A percentile compares a stretch with the other conserved stretches of the same genome.
phyloP scores from a whole-genome alignment of 345 rosid species.

The Brassica carinata region DNA sequence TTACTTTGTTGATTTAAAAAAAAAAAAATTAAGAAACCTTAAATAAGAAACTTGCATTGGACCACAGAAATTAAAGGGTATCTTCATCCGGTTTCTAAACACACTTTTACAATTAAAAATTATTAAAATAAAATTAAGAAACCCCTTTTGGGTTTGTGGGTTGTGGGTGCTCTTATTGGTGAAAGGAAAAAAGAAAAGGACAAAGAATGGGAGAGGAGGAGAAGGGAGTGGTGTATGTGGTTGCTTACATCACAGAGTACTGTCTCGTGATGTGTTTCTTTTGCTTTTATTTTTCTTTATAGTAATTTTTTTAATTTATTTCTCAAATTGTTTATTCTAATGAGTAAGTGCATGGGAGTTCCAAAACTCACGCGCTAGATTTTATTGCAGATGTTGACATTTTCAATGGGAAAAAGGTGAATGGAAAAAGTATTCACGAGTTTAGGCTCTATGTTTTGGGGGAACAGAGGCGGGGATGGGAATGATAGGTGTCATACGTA shows the following conservation, averaged over 20 bases:
- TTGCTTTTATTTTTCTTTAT: conserved; percentile 28
- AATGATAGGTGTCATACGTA: not conserved
- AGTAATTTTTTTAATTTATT: too few relatives aligned
- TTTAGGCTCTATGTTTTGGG: not conserved
- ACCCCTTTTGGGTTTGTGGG: too few relatives aligned
- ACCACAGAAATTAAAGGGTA: too few relatives aligned
- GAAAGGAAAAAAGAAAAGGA: conserved; percentile 27
- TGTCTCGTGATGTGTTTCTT: conserved; percentile 40
- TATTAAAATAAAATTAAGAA: too few relatives aligned
- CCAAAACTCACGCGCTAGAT: conserved; percentile 7
- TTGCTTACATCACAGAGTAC: conserved; percentile 70
- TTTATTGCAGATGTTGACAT: conserved; percentile 40
- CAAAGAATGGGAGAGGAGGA: conserved; percentile 27
- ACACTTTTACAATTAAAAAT: too few relatives aligned
- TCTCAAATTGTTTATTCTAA: not conserved
- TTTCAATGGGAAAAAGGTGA: conserved; percentile 1
- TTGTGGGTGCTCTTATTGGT: too few relatives aligned
- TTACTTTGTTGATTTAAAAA: too few relatives aligned
- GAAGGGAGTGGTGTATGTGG: conserved; percentile 42
- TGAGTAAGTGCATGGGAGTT: conserved; percentile 33
- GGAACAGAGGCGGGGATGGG: not conserved
- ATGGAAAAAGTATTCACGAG: not conserved
- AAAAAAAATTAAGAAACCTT: too few relatives aligned
- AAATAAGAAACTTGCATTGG: too few relatives aligned
- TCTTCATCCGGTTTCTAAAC: too few relatives aligned